phyloP scores from a whole-genome alignment of 2,329 filamentous ascomycete genomes.

The Penicillium sp. region DNA sequence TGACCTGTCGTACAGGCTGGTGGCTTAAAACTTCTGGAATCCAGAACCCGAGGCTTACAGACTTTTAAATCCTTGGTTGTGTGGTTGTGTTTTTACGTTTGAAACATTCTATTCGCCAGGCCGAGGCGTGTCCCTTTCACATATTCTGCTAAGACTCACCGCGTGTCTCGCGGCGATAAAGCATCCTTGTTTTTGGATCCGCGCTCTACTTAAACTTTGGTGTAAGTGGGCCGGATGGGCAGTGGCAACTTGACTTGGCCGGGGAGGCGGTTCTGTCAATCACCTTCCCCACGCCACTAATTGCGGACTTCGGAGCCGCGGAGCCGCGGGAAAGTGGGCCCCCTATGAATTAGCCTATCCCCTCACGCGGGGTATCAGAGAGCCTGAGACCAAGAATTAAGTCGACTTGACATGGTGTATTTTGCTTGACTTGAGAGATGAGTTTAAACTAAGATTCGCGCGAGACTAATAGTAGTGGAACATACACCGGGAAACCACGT shows the following conservation, averaged over 20 bases:
- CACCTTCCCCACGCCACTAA: not conserved
- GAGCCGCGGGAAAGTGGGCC: not conserved
- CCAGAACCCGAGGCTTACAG: no score
- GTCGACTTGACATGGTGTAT: not conserved
- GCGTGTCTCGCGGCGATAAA: not conserved
- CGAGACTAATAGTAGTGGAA: not conserved
- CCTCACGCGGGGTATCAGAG: not conserved
- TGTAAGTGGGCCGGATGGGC: not conserved
- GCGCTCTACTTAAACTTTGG: not conserved
- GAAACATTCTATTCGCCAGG: not conserved
- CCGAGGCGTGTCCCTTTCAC: not conserved
- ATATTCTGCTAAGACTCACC: not conserved
- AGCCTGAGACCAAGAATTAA: not conserved
- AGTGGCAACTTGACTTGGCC: not conserved
- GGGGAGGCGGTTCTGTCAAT: not conserved
- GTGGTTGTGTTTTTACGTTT: no score
- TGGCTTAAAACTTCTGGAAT: no score
- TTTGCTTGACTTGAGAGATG: not conserved
- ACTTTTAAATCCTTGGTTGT: no score
- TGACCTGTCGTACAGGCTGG: no score
- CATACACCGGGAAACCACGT: not conserved
- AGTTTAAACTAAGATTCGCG: not conserved
- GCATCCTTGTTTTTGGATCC: not conserved
- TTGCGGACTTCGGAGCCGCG: not conserved
- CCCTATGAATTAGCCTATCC: not conserved